These are phyloP conservation scores for Apophysomyces ossiformis DNA, from an alignment of 371 early-diverging fungal species.

Conservation along the genomic window DNA sequence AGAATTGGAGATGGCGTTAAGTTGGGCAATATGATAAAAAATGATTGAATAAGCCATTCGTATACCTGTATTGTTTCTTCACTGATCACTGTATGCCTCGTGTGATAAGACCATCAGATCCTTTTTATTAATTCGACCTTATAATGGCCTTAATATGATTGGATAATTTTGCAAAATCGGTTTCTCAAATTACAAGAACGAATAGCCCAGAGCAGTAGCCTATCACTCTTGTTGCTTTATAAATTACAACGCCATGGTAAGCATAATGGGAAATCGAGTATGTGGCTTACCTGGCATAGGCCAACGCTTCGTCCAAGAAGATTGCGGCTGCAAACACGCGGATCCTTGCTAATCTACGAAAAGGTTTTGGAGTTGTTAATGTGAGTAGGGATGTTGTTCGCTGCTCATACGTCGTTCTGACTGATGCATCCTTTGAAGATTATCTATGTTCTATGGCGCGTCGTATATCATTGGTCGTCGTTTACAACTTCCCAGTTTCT, in stretches of 20 bases:
- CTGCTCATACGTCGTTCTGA: neutral
- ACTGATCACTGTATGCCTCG: too few relatives aligned
- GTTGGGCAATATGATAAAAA: neutral
- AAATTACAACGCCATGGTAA: neutral
- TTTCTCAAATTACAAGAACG: too few relatives aligned
- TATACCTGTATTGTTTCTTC: too few relatives aligned
- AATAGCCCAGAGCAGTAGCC: too few relatives aligned
- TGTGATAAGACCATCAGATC: too few relatives aligned
- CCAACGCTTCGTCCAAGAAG: slow-evolving; percentile 80
- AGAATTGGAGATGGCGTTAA: slow-evolving; percentile 45
- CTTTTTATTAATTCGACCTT: too few relatives aligned
- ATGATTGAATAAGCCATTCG: too few relatives aligned
- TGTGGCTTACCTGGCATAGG: slow-evolving; percentile 43
- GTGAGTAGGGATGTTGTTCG: slow-evolving; percentile 32
- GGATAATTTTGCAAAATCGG: too few relatives aligned
- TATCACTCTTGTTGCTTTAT: too few relatives aligned
- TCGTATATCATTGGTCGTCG: slow-evolving; percentile 57
- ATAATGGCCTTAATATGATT: too few relatives aligned
- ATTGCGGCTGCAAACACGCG: slow-evolving; percentile 69
- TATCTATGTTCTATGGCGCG: slow-evolving; percentile 60
- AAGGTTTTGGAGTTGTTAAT: slow-evolving; percentile 69
- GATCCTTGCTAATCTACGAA: slow-evolving; percentile 62
- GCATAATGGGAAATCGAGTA: too few relatives aligned
- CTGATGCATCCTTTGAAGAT: slow-evolving; percentile 33
- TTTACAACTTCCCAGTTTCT: slow-evolving; percentile 51